Conservation (phyloP, 306 rosid species). For the Biancaea sappan region DNA sequence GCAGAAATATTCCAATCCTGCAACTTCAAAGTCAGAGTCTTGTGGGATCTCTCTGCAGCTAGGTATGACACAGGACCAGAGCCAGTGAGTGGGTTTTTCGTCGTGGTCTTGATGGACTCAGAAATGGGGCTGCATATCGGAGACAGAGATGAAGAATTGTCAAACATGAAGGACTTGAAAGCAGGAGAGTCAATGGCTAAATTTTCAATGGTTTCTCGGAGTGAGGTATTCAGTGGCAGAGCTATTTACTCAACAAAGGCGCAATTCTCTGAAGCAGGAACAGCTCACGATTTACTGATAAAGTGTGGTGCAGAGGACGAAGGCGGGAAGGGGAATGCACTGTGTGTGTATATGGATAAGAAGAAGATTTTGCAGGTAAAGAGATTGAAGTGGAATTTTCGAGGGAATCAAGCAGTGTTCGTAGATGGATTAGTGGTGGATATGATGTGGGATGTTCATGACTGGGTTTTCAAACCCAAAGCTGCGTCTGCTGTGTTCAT, state of each 20-base stretch:
- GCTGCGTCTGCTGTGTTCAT: constrained; percentile 60
- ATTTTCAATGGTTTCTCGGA: constrained; percentile 58
- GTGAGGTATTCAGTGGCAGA: constrained; percentile 49
- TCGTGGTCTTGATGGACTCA: constrained; percentile 53
- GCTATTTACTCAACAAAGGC: constrained; percentile 61
- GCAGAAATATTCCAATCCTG: constrained; percentile 36
- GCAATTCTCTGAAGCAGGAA: constrained; percentile 50
- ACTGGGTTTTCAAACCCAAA: constrained; percentile 66
- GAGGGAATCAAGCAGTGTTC: constrained; percentile 83
- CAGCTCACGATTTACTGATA: constrained; percentile 60
- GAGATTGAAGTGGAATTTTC: constrained; percentile 82
- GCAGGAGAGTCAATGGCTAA: constrained; percentile 6
- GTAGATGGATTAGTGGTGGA: constrained; percentile 83
- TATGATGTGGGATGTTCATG: constrained; percentile 93
- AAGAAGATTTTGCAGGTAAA: constrained; percentile 63
- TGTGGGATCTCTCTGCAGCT: constrained; percentile 72
- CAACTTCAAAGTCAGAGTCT: constrained; percentile 37
- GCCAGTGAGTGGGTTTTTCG: constrained; percentile 55
- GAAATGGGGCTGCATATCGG: constrained; percentile 60
- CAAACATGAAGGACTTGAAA: neutral
- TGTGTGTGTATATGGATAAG: constrained; percentile 60
- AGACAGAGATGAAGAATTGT: constrained; percentile 43
- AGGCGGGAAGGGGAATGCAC: too few species aligned
- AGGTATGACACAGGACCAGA: constrained; percentile 59
- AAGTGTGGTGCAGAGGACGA: constrained; percentile 54